Percentiles rank a stretch among this genome's conserved stretches.
Conservation (phyloP, 768 basidiomycete genomes). For the Phylloporus scabripes region DNA sequence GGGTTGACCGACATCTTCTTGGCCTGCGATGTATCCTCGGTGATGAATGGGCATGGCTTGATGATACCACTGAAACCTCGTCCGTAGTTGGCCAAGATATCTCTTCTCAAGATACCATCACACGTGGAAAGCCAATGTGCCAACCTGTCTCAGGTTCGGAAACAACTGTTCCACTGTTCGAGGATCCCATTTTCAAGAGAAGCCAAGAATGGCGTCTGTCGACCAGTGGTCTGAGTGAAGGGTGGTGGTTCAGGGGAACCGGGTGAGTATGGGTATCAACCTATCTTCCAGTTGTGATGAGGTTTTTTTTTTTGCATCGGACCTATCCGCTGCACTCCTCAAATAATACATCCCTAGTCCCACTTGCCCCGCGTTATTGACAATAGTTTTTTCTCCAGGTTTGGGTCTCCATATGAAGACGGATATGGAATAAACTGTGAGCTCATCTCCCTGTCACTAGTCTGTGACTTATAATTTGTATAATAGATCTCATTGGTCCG, state of each 20-base stretch:
- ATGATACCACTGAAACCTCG: conserved; percentile 3
- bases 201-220: conserved; percentile 85
- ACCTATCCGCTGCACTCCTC: background rate
- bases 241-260: conserved; percentile 81
- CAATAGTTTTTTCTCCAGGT: conserved; percentile 36
- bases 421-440: conserved; percentile 94
- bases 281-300: background rate
- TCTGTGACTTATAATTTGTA: background rate
- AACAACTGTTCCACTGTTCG: conserved; percentile 47
- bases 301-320: background rate
- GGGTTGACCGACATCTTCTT: conserved; percentile 89
- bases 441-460: conserved; percentile 17
- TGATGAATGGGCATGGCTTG: conserved; percentile 26
- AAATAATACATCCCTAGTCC: background rate
- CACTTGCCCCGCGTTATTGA: conserved; percentile 1
- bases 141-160: background rate
- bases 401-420: conserved; percentile 75
- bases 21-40: conserved; percentile 67
- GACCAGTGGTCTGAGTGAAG: conserved; percentile 85
- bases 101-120: conserved; percentile 2
- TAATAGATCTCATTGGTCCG: conserved; percentile 72
- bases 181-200: conserved; percentile 67
- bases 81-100: conserved; percentile 2
- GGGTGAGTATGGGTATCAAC: conserved; percentile 42
- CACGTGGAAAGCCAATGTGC: background rate